Evolutionary conservation across 441 rosid species (phyloP).

Genomic region (Populus hybrid): DNA sequence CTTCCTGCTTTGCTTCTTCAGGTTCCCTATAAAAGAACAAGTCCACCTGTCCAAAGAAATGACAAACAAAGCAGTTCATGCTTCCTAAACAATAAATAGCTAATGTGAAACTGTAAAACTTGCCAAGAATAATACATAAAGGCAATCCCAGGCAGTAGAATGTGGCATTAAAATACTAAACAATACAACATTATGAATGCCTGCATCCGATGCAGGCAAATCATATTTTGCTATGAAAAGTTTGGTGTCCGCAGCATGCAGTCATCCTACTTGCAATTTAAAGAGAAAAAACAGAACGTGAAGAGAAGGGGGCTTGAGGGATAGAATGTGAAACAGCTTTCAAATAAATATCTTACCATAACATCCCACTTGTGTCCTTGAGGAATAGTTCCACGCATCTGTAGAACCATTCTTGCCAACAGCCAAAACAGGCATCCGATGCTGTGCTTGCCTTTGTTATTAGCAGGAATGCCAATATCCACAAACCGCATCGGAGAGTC

Average conservation of each 20-base stretch:
- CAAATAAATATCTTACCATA: slow-evolving; percentile 46
- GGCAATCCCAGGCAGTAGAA: background rate
- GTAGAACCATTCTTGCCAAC: slow-evolving; percentile 91
- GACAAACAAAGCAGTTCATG: background rate
- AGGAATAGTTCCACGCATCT: slow-evolving; percentile 89
- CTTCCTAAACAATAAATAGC: background rate
- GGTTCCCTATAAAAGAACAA: slow-evolving; percentile 93
- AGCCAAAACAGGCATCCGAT: slow-evolving; percentile 95
- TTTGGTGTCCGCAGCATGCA: background rate
- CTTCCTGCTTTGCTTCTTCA: slow-evolving; percentile 78
- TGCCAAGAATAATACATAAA: background rate
- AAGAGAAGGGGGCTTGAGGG: background rate
- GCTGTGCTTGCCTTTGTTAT: slow-evolving; percentile 96
- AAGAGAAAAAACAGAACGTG: background rate
- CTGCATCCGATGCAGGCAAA: too few relatives aligned
- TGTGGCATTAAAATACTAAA: background rate
- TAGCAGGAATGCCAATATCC: slow-evolving; percentile 91
- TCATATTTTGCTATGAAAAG: background rate
- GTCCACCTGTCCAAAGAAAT: slow-evolving; percentile 55
- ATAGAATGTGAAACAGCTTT: background rate
- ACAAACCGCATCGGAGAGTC: slow-evolving; percentile 90
- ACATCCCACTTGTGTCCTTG: slow-evolving; percentile 90
- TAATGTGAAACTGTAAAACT: background rate
- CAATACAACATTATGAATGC: background rate
- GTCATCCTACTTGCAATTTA: background rate